phyloP scores from a whole-genome alignment of 2,329 filamentous ascomycete genomes.

The Cyphellophora attinorum region DNA sequence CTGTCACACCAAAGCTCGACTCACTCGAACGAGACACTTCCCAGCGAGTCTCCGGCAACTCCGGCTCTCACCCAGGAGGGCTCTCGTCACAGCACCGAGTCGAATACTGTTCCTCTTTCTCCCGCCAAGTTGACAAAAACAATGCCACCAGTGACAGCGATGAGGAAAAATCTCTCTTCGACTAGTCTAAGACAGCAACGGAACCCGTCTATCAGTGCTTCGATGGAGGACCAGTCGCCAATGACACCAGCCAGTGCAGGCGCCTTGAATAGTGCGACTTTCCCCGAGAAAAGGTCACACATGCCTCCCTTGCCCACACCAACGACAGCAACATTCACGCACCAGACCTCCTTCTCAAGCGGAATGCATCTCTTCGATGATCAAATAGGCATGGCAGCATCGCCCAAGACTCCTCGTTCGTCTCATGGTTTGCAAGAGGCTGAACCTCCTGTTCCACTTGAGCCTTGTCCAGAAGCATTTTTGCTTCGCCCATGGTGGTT shows the following conservation, averaged over 20 bases:
- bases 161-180: constrained; percentile 62
- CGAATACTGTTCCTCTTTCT: constrained; percentile 23
- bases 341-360: constrained; percentile 48
- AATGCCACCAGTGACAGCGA: constrained; percentile 16
- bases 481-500: constrained; percentile 95
- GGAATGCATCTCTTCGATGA: constrained; percentile 77
- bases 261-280: constrained; percentile 56
- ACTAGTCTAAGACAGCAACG: constrained; percentile 61
- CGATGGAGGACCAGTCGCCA: constrained; percentile 42
- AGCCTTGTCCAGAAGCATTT: constrained; percentile 82
- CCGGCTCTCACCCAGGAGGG: constrained; percentile 31
- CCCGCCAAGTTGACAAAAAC: constrained; percentile 17
- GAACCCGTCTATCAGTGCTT: constrained; percentile 59
- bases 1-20: constrained; percentile 14
- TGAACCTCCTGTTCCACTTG: constrained; percentile 65
- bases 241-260: constrained; percentile 61
- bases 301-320: constrained; percentile 56
- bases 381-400: constrained; percentile 60
- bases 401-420: constrained; percentile 43
- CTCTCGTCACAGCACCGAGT: constrained; percentile 33
- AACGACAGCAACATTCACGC: constrained; percentile 50
- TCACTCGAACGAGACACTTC: constrained; percentile 23
- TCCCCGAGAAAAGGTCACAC: constrained; percentile 33
- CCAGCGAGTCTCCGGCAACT: constrained; percentile 31
- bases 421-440: constrained; percentile 50